These are phyloP conservation scores for Oryza coarctata DNA, from an alignment of 176 grass and related monocot genomes.

Conservation along the genomic window DNA sequence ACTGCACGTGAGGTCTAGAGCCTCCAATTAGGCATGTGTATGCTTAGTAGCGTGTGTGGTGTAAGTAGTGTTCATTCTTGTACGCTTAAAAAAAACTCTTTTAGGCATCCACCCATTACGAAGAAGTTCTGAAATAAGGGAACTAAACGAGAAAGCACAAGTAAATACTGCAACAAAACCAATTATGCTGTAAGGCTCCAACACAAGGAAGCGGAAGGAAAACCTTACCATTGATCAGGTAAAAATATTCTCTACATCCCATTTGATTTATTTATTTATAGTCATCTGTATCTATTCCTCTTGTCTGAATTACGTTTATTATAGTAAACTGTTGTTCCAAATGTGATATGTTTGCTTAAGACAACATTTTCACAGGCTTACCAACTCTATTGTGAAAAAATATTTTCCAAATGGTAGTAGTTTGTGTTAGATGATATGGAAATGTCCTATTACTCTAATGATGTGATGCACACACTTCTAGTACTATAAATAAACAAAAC, in stretches of 20 bases:
- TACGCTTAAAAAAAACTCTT: neutral
- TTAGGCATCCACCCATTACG: neutral
- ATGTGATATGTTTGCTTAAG: neutral
- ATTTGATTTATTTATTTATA: neutral
- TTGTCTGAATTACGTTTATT: neutral
- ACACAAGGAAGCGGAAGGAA: neutral
- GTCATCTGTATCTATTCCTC: neutral
- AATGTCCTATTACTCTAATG: neutral
- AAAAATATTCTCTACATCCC: neutral
- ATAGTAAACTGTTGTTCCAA: neutral
- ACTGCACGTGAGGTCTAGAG: too few relatives aligned
- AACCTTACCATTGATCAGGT: neutral
- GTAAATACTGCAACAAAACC: neutral
- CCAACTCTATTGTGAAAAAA: neutral
- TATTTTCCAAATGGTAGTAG: neutral
- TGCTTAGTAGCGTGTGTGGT: too few relatives aligned
- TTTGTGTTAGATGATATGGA: neutral
- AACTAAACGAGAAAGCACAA: neutral
- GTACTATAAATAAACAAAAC: neutral
- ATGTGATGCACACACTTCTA: neutral
- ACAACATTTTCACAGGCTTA: neutral
- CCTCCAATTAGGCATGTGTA: too few relatives aligned
- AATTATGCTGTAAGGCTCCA: neutral
- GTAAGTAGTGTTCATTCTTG: neutral
- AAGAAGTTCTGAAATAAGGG: neutral